Evolutionary conservation across 768 basidiomycete genomes (phyloP).

Genomic region (Suillus luteus): DNA sequence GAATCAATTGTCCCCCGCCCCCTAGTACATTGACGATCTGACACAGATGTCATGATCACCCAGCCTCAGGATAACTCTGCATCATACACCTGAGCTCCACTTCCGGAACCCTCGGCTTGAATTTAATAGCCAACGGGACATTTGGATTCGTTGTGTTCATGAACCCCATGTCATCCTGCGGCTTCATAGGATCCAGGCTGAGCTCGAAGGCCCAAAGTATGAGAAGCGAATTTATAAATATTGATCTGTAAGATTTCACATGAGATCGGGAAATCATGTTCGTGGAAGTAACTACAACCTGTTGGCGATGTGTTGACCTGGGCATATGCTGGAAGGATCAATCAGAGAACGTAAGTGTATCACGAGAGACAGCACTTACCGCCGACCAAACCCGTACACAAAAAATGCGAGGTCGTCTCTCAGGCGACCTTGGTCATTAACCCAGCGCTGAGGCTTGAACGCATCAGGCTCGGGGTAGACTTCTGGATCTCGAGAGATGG

Average conservation of each 20-base stretch:
- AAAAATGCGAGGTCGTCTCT: conserved; percentile 50
- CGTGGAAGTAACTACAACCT: background rate
- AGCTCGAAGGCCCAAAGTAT: background rate
- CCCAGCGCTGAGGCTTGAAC: conserved; percentile 30
- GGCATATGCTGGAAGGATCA: background rate
- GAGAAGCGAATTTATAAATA: background rate
- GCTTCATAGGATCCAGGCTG: background rate
- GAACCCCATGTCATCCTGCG: background rate
- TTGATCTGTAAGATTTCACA: background rate
- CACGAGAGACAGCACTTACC: background rate
- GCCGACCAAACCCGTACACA: conserved; percentile 56
- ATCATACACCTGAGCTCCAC: background rate
- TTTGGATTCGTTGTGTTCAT: background rate
- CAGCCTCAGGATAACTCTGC: background rate
- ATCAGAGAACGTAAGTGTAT: background rate
- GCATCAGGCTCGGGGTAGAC: conserved; percentile 8
- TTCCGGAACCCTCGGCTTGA: background rate
- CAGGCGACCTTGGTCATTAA: conserved; percentile 45
- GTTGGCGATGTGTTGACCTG: background rate
- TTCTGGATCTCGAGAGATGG: conserved; percentile 8
- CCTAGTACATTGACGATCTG: background rate
- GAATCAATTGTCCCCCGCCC: background rate
- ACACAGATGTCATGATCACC: background rate
- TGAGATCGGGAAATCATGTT: background rate
- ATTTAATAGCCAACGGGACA: background rate